phyloP scores from a whole-genome alignment of 2,329 filamentous ascomycete genomes.

The Sclerotinia minor region DNA sequence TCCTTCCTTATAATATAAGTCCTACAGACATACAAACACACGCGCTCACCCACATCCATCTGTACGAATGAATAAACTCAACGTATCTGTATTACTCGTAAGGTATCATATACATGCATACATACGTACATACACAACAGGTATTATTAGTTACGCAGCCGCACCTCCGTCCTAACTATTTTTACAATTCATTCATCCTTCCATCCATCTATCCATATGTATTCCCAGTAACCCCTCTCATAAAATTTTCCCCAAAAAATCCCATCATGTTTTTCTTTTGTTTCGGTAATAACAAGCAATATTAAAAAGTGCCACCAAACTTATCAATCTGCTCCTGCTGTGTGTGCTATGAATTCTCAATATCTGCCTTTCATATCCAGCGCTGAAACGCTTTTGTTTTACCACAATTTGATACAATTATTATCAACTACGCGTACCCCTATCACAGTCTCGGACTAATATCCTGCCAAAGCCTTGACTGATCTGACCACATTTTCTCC shows the following conservation, averaged over 20 bases:
- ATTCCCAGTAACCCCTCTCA: not conserved
- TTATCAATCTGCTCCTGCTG: not conserved
- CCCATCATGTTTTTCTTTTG: not conserved
- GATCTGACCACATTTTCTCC: slow-evolving; percentile 21
- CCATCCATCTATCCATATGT: not conserved
- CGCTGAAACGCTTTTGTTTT: slow-evolving; percentile 13
- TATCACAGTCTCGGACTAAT: slow-evolving; percentile 12
- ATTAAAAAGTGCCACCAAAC: not conserved
- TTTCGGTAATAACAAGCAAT: not conserved
- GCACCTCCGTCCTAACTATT: not conserved
- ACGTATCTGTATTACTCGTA: slow-evolving; percentile 7
- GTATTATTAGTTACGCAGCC: slow-evolving; percentile 7
- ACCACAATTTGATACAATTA: not conserved
- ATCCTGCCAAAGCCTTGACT: slow-evolving; percentile 22
- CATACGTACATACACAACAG: not conserved
- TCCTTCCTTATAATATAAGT: too few species aligned
- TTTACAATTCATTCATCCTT: slow-evolving; percentile 3
- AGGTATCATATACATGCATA: slow-evolving; percentile 2
- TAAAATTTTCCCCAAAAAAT: not conserved
- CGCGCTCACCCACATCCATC: not conserved
- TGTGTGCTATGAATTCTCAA: not conserved
- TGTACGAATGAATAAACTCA: not conserved
- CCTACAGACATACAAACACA: not conserved
- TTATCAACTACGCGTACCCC: not conserved
- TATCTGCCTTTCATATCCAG: slow-evolving; percentile 9